Evolutionary conservation across 768 basidiomycete genomes (phyloP), one percentile per base, ranked within the genome.

Genomic region (Suillus brevipes): DNA sequence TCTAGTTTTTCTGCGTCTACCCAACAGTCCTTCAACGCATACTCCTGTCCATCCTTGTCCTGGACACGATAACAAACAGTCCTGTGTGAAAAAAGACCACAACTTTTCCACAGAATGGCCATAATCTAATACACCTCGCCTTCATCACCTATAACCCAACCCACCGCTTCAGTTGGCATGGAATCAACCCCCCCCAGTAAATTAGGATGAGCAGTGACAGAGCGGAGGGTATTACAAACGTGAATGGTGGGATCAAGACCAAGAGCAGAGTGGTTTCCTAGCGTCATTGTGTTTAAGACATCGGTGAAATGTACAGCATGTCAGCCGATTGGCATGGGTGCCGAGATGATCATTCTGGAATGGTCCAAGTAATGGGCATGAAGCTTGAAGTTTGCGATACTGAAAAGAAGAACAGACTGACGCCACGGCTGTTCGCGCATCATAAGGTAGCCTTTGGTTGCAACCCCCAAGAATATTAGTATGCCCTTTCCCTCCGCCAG

Each of bases 241-340:
- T 56, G 55, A 37, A 60, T 60, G 7, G 59, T 60, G n/a, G 40
- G 59, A 49, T 60, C 25, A 0, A 60, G 4, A 28, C 59, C 25
- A 5, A 60, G 40, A 0, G 9, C 18, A 16, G 25, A 6, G 31
- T 6, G 59, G 4, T 8, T 20, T 4, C 3, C 6, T 16, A 60
- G 6, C 2, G 8, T 34, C 23, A 60, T 18, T 0, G 13, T 12
- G 34, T 42, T 47, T 6, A 60, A 42, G 20, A 60, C 40, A 20
- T 47, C 6, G 1, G 4, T 1, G 4, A 60, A 47, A 47, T 1
- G 5, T 2, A 60, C 10, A 12, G 59, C 2, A 10, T 60, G 1
- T 2, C 0, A 6, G 1, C 3, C 3, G 1, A 60, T 10, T 20
- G 1, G 3, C 3, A 42, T 6, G 3, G 38, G 12, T n/a, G 9